Conservation (phyloP, 2,329 filamentous ascomycete genomes). For the Colletotrichum sp. region DNA sequence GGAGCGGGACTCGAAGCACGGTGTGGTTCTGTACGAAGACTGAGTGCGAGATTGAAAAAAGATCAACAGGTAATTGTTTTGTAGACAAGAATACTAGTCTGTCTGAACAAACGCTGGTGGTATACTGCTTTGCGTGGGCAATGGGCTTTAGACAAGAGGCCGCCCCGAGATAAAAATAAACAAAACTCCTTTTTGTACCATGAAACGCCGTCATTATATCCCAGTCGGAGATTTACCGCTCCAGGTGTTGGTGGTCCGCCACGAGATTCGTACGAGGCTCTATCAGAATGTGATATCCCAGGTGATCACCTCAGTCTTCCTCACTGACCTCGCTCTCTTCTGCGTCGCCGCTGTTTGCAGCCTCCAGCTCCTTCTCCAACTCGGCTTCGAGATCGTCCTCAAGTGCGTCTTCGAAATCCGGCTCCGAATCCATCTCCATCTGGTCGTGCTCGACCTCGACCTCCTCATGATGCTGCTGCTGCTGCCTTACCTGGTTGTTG, state of each 20-base stretch:
- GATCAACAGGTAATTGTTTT: neutral
- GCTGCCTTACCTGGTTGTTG: slow-evolving; percentile 38
- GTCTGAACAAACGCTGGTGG: neutral
- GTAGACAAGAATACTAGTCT: neutral
- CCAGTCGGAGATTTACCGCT: neutral
- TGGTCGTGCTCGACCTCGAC: slow-evolving; percentile 26
- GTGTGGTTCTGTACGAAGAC: neutral
- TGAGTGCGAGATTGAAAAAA: neutral
- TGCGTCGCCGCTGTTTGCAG: slow-evolving; percentile 44
- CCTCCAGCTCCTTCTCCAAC: slow-evolving; percentile 59
- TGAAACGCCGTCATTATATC: slow-evolving; percentile 15
- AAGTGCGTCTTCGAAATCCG: slow-evolving; percentile 41
- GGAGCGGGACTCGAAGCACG: neutral
- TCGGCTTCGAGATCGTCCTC: slow-evolving; percentile 63
- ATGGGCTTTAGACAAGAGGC: neutral
- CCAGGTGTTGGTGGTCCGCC: neutral
- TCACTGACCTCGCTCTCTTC: slow-evolving; percentile 72
- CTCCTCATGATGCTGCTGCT: slow-evolving; percentile 27
- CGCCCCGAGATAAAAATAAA: neutral
- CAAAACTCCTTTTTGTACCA: slow-evolving; percentile 4
- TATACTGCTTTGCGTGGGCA: neutral
- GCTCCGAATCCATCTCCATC: slow-evolving; percentile 30
- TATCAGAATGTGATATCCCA: neutral
- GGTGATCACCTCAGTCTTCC: slow-evolving; percentile 53
- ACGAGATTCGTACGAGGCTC: neutral